Base-by-base conservation (phyloP, 345 rosid genomes). In the Camelina neglecta region DNA sequence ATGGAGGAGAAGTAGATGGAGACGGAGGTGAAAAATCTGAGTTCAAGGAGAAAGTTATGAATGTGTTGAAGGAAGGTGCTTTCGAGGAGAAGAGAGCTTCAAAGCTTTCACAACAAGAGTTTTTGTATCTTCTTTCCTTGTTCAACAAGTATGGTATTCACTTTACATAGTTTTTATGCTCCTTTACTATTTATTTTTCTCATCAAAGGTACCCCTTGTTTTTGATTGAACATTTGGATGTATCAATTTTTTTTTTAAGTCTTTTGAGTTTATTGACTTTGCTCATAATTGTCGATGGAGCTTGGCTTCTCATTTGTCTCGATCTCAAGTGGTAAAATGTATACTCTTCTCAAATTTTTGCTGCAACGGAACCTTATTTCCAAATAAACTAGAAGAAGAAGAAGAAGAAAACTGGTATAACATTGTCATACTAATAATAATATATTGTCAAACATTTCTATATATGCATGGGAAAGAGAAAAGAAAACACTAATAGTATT, bases 131-230 rank as follows among this genome's bases (percentile, higher is more conserved):
- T 29, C 93, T 93, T 50, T 88, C 98, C 35, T 81, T 86, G 60
- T 93, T 93, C 84, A 93, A 91, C 81, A 86, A 86, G 89, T 92
- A 86, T 16, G 96, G 96, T 67, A 79, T 93, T 53, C 98, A 93
- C 81, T 90, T 93, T 59, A 73, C 88, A 6, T 88, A 76, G 24
- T 70, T 12, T 29, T 23, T 70, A 5, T 63, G 16, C 11, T 15
- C 53, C 12, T 47, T 53, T 23, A 56, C 45, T 54, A 36, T 44
- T 38, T 38, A 23, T 11, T 31, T 18, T 65, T 51, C 11, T 23
- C 41, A 38, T 48, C 60, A 67, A 41, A 60, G 56, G 61, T 75
- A 41, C 29, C 11, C 38, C 11, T 4, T 59, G 55, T 58, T 75
- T 67, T 58, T 16, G 8, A 9, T 54, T 20, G 12, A 56, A 20